These are phyloP conservation scores for Spergularia bocconei DNA, from an alignment of 148 eudicot genomes.

Conservation along the genomic window DNA sequence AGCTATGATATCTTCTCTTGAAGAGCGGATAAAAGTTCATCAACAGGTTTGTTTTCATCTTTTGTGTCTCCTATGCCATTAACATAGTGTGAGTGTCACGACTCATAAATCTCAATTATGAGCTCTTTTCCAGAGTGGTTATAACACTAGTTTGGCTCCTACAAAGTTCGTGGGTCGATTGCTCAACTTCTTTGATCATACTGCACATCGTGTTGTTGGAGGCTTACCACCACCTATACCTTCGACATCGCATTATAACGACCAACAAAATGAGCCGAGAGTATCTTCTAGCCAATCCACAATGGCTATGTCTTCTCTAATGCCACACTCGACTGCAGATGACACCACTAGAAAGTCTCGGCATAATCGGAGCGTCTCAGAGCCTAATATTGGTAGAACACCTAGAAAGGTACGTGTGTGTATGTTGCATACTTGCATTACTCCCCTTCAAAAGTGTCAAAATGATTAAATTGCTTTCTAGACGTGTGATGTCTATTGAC, in stretches of 20 bases:
- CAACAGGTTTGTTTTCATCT: conserved; percentile 50
- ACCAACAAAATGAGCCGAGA: conserved; percentile 49
- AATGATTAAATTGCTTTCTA: too few relatives aligned
- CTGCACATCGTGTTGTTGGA: conserved; percentile 92
- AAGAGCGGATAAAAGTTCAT: conserved; percentile 73
- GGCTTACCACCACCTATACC: conserved; percentile 76
- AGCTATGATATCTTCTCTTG: conserved; percentile 64
- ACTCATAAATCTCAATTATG: conserved; percentile 1
- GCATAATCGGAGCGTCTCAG: conserved; percentile 82
- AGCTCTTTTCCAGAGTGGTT: conserved; percentile 66
- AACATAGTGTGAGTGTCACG: background rate
- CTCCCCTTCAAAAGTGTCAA: too few relatives aligned
- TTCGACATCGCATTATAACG: conserved; percentile 35
- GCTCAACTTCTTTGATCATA: conserved; percentile 68
- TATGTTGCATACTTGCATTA: background rate
- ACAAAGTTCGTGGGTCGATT: conserved; percentile 67
- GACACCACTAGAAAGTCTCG: conserved; percentile 40
- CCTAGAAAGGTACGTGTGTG: conserved; percentile 59
- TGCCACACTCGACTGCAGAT: conserved; percentile 60
- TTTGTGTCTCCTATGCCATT: background rate
- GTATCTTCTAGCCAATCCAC: conserved; percentile 81
- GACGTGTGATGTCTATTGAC: too few relatives aligned
- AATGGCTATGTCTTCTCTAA: conserved; percentile 83
- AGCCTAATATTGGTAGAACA: conserved; percentile 75
- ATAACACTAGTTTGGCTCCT: conserved; percentile 66